These are phyloP conservation scores for Bocquillonia castaneifolia DNA, from an alignment of 441 rosid species.

Conservation along the genomic window DNA sequence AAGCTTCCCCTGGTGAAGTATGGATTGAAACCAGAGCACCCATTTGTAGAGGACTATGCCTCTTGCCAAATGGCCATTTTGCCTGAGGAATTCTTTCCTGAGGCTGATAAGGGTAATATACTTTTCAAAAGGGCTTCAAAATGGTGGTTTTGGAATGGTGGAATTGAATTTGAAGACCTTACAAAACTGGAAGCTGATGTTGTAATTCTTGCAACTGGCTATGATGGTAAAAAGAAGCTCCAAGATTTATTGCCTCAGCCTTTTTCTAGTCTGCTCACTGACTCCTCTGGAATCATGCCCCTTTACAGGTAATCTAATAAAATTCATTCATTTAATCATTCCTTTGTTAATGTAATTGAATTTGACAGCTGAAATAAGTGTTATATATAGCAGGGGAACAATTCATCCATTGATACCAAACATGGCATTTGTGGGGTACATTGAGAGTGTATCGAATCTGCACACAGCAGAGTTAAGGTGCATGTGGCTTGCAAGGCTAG, in stretches of 20 bases:
- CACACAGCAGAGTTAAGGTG: slow-evolving; percentile 49
- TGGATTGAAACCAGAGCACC: slow-evolving; percentile 53
- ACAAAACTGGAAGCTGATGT: slow-evolving; percentile 50
- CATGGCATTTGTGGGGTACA: slow-evolving; percentile 55
- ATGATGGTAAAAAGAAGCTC: slow-evolving; percentile 46
- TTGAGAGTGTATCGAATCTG: slow-evolving; percentile 48
- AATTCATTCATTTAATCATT: background rate
- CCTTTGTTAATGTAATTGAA: too few relatives aligned
- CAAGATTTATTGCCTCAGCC: slow-evolving; percentile 37
- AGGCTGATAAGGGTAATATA: slow-evolving; percentile 54
- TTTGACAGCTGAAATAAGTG: background rate
- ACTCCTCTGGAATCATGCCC: slow-evolving; percentile 46
- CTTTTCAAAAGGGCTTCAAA: slow-evolving; percentile 40
- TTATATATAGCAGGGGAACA: slow-evolving; percentile 34
- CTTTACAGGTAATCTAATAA: slow-evolving; percentile 39
- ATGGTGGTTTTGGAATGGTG: slow-evolving; percentile 50
- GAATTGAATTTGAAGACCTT: slow-evolving; percentile 44
- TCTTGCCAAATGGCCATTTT: slow-evolving; percentile 60
- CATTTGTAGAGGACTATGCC: slow-evolving; percentile 54
- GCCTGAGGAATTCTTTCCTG: slow-evolving; percentile 49
- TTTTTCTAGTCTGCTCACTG: slow-evolving; percentile 29
- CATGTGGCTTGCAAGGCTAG: slow-evolving; percentile 43
- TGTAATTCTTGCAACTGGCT: slow-evolving; percentile 54
- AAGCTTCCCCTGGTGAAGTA: slow-evolving; percentile 42
- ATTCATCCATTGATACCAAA: slow-evolving; percentile 56